These are phyloP conservation scores for Talaromyces sp. DNA, from an alignment of 2,329 filamentous ascomycete genomes.

Conservation along the genomic window DNA sequence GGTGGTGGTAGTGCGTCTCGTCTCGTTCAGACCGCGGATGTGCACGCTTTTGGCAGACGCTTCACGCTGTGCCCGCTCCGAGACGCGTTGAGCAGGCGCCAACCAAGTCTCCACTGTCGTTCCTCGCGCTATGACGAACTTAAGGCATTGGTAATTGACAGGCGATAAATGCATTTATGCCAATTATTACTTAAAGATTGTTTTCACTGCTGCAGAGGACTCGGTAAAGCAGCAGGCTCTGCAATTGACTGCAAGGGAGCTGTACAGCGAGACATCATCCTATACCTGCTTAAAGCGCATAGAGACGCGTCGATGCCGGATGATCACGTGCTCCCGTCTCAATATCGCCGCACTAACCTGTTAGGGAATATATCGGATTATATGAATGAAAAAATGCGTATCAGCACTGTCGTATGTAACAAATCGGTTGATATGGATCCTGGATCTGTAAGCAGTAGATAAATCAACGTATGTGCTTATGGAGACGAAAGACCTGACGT, in stretches of 20 bases:
- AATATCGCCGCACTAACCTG: background rate
- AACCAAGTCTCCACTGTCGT: conserved; percentile 16
- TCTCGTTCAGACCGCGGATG: conserved; percentile 19
- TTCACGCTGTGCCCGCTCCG: conserved; percentile 20
- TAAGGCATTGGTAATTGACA: background rate
- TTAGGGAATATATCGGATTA: background rate
- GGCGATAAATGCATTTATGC: conserved; percentile 2
- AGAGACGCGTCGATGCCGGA: background rate
- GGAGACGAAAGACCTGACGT: background rate
- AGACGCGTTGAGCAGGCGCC: conserved; percentile 20
- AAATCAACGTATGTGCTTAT: background rate
- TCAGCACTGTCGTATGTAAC: background rate
- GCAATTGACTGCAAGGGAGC: conserved; percentile 1
- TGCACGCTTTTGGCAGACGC: conserved; percentile 8
- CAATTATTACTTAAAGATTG: background rate
- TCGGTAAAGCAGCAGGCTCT: background rate
- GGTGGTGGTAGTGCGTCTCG: conserved; percentile 16
- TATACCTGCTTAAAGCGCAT: background rate
- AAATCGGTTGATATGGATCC: background rate
- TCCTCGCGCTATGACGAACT: conserved; percentile 16
- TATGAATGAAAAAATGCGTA: background rate
- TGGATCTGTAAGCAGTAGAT: too few relatives aligned
- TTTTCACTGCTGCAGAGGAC: background rate
- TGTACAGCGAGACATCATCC: background rate
- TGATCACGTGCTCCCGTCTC: conserved; percentile 1